Evolutionary conservation across 768 basidiomycete species (phyloP).

Genomic region (Hericium coralloides): DNA sequence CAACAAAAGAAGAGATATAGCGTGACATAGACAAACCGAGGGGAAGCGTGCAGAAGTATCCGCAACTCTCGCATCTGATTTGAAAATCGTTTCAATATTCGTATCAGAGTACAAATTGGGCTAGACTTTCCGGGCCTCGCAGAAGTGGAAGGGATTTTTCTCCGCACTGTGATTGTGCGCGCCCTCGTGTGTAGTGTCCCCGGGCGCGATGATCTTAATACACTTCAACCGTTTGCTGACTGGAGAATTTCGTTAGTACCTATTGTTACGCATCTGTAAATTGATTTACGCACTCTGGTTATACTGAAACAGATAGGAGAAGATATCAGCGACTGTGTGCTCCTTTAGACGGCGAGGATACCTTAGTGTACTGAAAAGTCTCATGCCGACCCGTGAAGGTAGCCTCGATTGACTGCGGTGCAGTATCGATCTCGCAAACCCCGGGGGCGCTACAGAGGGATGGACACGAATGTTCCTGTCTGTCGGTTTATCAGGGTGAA

Average conservation of each 20-base stretch:
- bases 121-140: conserved; percentile 34
- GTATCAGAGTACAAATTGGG: background rate
- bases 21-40: conserved; percentile 27
- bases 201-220: conserved; percentile 35
- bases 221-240: conserved; percentile 45
- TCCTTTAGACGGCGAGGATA: conserved; percentile 14
- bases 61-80: conserved; percentile 42
- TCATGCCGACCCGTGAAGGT: conserved; percentile 53
- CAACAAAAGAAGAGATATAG: background rate
- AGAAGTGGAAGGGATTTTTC: conserved; percentile 40
- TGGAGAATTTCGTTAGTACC: conserved; percentile 13
- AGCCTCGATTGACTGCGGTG: conserved; percentile 50
- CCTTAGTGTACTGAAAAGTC: conserved; percentile 60
- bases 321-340: background rate
- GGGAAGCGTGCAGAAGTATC: conserved; percentile 51
- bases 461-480: conserved; percentile 43
- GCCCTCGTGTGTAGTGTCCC: conserved; percentile 34
- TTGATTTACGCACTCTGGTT: conserved; percentile 45
- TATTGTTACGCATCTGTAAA: conserved; percentile 8
- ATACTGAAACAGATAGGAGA: conserved; percentile 27
- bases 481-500: conserved; percentile 13
- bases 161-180: conserved; percentile 41
- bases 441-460: conserved; percentile 35
- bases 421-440: conserved; percentile 50
- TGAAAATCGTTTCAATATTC: background rate